Percentiles rank a stretch among this genome's conserved stretches.
phyloP scores from a whole-genome alignment of 768 basidiomycete genomes.

The Rhizopogon vulgaris region DNA sequence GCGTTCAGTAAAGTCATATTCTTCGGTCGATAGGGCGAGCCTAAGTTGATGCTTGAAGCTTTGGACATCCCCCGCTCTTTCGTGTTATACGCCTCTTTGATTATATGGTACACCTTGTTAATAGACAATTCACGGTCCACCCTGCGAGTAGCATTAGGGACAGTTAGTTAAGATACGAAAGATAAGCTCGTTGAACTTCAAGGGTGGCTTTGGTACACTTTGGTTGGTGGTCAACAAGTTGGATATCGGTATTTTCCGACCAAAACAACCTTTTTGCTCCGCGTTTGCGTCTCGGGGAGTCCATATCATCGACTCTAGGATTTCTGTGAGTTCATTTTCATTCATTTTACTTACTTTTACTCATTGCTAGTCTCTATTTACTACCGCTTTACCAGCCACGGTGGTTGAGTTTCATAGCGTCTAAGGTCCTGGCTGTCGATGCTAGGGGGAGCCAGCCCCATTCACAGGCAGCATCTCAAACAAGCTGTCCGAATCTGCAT shows the following conservation, averaged over 20 bases:
- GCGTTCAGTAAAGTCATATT: not conserved
- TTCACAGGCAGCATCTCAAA: constrained; percentile 48
- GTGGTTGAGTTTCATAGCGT: constrained; percentile 30
- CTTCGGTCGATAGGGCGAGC: not conserved
- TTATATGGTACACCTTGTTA: too few relatives aligned
- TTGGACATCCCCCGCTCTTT: too few relatives aligned
- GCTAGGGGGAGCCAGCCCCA: constrained; percentile 58
- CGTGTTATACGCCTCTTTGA: not conserved
- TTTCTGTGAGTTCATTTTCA: not conserved
- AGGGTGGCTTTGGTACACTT: not conserved
- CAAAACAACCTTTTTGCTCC: not conserved
- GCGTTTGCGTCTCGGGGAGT: not conserved
- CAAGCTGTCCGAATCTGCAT: constrained; percentile 25
- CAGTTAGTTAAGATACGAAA: too few relatives aligned
- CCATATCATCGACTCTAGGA: not conserved
- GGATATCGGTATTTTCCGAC: not conserved
- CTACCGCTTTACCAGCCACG: constrained; percentile 20
- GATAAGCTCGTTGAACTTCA: not conserved
- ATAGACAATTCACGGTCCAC: too few relatives aligned
- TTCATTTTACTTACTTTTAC: not conserved
- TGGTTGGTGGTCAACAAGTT: not conserved
- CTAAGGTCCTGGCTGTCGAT: constrained; percentile 56
- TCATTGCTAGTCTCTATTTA: not conserved
- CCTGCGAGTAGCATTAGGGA: too few relatives aligned
- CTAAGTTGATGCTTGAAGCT: too few relatives aligned